Evolutionary conservation across 2,329 filamentous ascomycete genomes (phyloP), one percentile per base, ranked within the genome.

Genomic region (Exophiala phaeomuriformis): DNA sequence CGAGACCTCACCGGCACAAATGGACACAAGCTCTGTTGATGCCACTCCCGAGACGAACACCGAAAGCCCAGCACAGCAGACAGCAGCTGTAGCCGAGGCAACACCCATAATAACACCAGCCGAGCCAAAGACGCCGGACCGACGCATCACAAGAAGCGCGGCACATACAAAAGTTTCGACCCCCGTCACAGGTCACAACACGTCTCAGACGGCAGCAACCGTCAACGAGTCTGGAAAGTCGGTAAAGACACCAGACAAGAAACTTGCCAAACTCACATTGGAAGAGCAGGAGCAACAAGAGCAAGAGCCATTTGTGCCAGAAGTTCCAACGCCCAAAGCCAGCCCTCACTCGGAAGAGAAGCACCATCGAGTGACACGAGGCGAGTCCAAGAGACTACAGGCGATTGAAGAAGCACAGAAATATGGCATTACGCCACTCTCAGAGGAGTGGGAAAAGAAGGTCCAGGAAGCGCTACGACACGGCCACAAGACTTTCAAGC

Each of bases 351-450:
- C 52, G 5, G 32, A 49, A 29, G 51, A 59, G 30, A 57, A 51
- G 40, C 53, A 45, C 5, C 52, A 57, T 29, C 50, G 60, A 40
- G 35, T 52, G 7, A 62, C 60, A 5, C 45, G 60, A 53, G 63
- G 64, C 50, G 57, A 64, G 51, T 52, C 55, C 33, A 60, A 56
- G 6, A 54, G 62, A 33, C 56, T 66, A 42, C 53, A 59, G 50
- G 42, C 47, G 19, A 10, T 53, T 9, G 41, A 55, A 40, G 39
- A 58, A 43, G 39, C 49, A 65, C 58, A 42, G 48, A 64, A 53
- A 65, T 67, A 36, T 63, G 64, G n/a, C 60, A 66, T 56, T 67
- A 71, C 37, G 4, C 64, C 65, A 8, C 64, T 75, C 27, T 55
- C 69, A 5, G 45, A 52, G 4, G 64, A 66, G 29, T 74, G 72